A percentile compares a stretch with the other conserved stretches of the same genome.
Evolutionary conservation across 2,329 filamentous ascomycete species (phyloP).

Genomic region (Fusarium brevicatenulatum): DNA sequence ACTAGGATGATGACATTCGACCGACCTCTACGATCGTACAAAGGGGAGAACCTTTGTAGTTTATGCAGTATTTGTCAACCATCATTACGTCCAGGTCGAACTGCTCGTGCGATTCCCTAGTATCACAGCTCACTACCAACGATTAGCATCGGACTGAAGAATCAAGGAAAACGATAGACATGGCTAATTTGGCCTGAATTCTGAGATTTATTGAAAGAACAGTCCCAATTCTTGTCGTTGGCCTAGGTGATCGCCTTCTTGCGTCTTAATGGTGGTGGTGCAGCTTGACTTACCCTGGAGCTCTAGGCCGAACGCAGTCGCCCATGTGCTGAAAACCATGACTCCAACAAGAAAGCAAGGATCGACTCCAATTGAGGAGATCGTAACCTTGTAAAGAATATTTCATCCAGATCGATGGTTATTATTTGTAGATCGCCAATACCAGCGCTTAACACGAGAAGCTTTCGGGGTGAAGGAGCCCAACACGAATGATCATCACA

Average conservation of each 20-base stretch:
- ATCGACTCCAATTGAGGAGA: not conserved
- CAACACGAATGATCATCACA: not conserved
- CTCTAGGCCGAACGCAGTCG: not conserved
- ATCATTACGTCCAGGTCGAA: not conserved
- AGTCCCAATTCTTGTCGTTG: not conserved
- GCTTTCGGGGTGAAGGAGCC: not conserved
- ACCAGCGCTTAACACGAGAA: not conserved
- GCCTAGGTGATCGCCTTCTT: not conserved
- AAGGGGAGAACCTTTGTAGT: rapidly evolving
- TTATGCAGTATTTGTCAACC: too few species aligned
- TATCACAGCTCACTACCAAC: not conserved
- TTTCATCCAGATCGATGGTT: not conserved
- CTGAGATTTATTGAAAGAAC: not conserved
- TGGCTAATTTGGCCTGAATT: not conserved
- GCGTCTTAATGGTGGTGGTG: not conserved
- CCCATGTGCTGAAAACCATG: not conserved
- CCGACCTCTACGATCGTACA: too few species aligned
- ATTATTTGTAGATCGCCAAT: not conserved
- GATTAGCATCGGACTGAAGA: not conserved
- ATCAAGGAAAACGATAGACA: too few species aligned
- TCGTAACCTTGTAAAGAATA: not conserved
- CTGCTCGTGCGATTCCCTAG: too few species aligned
- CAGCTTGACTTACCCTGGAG: not conserved
- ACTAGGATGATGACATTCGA: not conserved
- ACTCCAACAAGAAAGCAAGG: not conserved